Evolutionary conservation across 2,329 filamentous ascomycete species (phyloP), one percentile per base, ranked within the genome.

Genomic region (Arthrobotrys megalospora): DNA sequence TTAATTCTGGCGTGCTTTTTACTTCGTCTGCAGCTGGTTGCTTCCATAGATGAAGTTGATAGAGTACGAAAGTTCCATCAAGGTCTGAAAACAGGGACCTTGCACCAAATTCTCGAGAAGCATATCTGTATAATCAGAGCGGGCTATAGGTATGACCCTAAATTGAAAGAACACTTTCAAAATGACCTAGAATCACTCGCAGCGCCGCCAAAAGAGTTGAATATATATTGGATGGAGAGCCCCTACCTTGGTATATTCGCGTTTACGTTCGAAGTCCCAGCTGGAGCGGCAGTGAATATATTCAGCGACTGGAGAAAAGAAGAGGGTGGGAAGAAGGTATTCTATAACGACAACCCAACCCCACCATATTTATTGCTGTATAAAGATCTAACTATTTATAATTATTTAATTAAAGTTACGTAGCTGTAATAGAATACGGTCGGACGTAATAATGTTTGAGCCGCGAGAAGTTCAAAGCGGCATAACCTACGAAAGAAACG

Each of bases 181-280:
- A 52, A 34, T 2, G 32, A 24, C 10, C 14, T 11, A 52, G 48
- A 34, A 10, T n/a, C 24, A 8, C 2, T 52, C 1, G 21, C 32
- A 6, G 24, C 24, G 2, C 38, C 50, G 14, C 66, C 66, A 6
- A 69, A 36, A 24, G 21, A 10, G 1, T 28, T 41, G 0, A 69
- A 47, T 16, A 10, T 69, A 19, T 14, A 41, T 8, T 19, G 28
- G 11, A 60, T 24, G 12, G 32, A 60, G 19, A 69, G 66, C 12
- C 2, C 28, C 1, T 4, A 48, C n/a, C 43, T 69, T 1, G 66
- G 66, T 1, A 32, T 10, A 32, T 52, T n/a, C 1, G 48, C 21
- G 2, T 28, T 52, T n/a, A 32, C 48, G 4, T 14, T 52, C 1
- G 48, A 52, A 10, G 36, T 38, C 12, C 36, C 12, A 3, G 6